Conservation (phyloP, 352 stramenopile genomes). For the Phytophthora europaea region DNA sequence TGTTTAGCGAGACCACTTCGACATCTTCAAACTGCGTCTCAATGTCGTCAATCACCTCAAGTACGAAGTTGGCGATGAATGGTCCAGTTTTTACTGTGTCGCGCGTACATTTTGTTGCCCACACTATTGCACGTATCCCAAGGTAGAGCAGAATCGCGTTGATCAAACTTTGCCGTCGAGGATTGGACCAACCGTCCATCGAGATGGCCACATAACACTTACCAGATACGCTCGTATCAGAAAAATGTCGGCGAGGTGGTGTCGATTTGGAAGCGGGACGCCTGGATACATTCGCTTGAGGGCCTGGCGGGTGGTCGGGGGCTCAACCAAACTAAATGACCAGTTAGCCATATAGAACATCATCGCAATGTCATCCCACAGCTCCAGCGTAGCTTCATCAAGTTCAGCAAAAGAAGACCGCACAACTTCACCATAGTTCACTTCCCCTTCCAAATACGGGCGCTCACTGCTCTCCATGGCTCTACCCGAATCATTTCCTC, state of each 20-base stretch:
- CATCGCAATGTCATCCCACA: conserved; percentile 11
- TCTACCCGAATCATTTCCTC: too few species aligned
- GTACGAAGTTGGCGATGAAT: not conserved
- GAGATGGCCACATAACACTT: too few species aligned
- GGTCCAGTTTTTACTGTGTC: not conserved
- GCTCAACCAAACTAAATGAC: not conserved
- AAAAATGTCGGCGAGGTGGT: not conserved
- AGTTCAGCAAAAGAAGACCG: too few species aligned
- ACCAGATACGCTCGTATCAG: too few species aligned
- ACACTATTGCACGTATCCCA: not conserved
- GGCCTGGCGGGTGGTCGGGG: not conserved
- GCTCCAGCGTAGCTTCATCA: too few species aligned
- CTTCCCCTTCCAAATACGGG: too few species aligned
- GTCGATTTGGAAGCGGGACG: not conserved
- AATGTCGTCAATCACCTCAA: conserved; percentile 4
- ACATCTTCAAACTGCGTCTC: not conserved
- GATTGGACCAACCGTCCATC: conserved; percentile 4
- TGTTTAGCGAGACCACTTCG: not conserved
- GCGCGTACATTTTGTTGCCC: not conserved
- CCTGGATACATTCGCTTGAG: not conserved
- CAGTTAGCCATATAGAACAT: conserved; percentile 1
- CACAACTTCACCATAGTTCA: too few species aligned
- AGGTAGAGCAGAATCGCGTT: not conserved
- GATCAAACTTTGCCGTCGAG: not conserved
- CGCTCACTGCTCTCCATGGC: too few species aligned